Percentiles rank a stretch among this genome's conserved stretches.
phyloP scores from a whole-genome alignment of 2,329 filamentous ascomycete species.

The Uncinocarpus reesii region DNA sequence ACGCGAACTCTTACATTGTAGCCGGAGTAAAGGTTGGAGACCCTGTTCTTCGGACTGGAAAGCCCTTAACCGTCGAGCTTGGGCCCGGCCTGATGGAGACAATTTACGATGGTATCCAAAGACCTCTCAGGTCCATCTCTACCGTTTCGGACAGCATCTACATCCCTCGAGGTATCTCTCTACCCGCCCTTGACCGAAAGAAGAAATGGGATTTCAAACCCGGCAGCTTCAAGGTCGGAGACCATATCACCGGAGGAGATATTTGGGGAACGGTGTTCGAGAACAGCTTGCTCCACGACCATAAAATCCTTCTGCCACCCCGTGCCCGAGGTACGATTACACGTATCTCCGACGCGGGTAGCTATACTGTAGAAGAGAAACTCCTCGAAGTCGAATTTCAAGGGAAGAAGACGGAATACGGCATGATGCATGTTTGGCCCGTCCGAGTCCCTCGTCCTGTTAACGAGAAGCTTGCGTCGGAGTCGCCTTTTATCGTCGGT shows the following conservation, averaged over 20 bases:
- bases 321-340: conserved; percentile 86
- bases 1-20: conserved; percentile 11
- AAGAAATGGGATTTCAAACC: conserved; percentile 98
- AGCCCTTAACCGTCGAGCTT: conserved; percentile 93
- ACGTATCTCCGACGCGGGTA: conserved; percentile 76
- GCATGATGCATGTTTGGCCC: conserved; percentile 99
- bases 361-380: conserved; percentile 88
- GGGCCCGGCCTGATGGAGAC: conserved; percentile 96
- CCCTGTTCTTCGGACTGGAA: conserved; percentile 79
- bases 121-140: conserved; percentile 78
- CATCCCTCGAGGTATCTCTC: conserved; percentile 85
- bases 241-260: conserved; percentile 93
- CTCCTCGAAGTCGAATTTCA: conserved; percentile 95
- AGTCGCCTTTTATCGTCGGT: conserved; percentile 87
- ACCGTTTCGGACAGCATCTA: conserved; percentile 78
- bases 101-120: conserved; percentile 98
- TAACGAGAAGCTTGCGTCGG: conserved; percentile 81
- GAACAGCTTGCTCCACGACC: conserved; percentile 86
- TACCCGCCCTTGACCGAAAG: conserved; percentile 75
- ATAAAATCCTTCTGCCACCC: conserved; percentile 87
- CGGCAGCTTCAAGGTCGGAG: conserved; percentile 73
- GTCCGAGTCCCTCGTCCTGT: conserved; percentile 90
- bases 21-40: conserved; percentile 94
- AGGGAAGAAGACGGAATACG: conserved; percentile 83
- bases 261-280: conserved; percentile 92